These are phyloP conservation scores for Curvularia lunata DNA, from an alignment of 2,329 filamentous ascomycete genomes.

Conservation along the genomic window DNA sequence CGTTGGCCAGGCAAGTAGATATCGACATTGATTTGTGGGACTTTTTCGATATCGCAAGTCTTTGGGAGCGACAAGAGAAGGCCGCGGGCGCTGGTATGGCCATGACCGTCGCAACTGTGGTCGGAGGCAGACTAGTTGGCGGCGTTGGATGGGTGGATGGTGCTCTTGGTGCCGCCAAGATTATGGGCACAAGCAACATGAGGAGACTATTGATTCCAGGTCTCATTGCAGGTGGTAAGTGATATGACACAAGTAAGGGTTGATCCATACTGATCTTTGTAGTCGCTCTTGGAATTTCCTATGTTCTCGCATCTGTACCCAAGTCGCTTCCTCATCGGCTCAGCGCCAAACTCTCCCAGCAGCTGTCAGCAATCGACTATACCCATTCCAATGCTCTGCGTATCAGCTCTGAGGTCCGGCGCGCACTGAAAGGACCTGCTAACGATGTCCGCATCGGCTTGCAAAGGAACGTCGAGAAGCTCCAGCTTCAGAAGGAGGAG, in stretches of 20 bases:
- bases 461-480: slow-evolving; percentile 83
- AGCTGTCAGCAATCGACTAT: slow-evolving; percentile 85
- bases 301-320: slow-evolving; percentile 85
- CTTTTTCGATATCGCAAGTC: slow-evolving; percentile 84
- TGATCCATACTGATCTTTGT: slow-evolving; percentile 18
- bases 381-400: slow-evolving; percentile 86
- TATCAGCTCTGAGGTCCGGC: slow-evolving; percentile 84
- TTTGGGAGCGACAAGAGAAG: slow-evolving; percentile 93
- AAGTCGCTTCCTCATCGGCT: slow-evolving; percentile 86
- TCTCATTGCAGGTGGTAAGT: slow-evolving; percentile 78
- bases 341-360: slow-evolving; percentile 80
- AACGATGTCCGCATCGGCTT: slow-evolving; percentile 84
- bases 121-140: slow-evolving; percentile 81
- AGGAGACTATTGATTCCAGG: slow-evolving; percentile 82
- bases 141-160: slow-evolving; percentile 90
- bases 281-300: slow-evolving; percentile 78
- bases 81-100: slow-evolving; percentile 93
- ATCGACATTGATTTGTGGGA: slow-evolving; percentile 88
- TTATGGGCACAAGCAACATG: slow-evolving; percentile 81
- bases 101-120: slow-evolving; percentile 84
- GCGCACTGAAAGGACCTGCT: slow-evolving; percentile 85
- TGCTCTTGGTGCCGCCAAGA: slow-evolving; percentile 76
- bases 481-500: slow-evolving; percentile 78
- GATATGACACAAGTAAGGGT: background rate
- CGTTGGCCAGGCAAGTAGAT: slow-evolving; percentile 81